Conservation (phyloP, 768 basidiomycete genomes). For the Boletus vermiculosoides region DNA sequence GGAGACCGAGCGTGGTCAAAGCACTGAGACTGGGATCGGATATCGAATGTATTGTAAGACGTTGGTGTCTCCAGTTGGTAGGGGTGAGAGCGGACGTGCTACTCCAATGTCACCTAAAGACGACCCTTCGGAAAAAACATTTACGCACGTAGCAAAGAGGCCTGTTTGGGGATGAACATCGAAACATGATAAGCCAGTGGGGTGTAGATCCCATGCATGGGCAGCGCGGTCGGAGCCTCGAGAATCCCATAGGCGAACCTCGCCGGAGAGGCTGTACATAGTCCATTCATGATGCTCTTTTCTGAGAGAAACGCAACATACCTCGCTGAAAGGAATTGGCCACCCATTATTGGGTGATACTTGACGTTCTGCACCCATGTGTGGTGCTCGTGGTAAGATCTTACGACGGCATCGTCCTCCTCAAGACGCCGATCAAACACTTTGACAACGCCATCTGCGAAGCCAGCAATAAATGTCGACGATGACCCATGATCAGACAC, state of each 20-base stretch:
- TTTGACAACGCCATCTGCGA: slow-evolving; percentile 88
- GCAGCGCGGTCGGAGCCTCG: slow-evolving; percentile 60
- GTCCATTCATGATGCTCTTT: not conserved
- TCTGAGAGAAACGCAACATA: slow-evolving; percentile 34
- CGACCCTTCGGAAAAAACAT: not conserved
- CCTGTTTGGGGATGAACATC: slow-evolving; percentile 82
- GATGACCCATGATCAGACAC: slow-evolving; percentile 73
- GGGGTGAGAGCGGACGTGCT: slow-evolving; percentile 63
- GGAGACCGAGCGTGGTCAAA: slow-evolving; percentile 45
- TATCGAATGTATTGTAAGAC: slow-evolving; percentile 59
- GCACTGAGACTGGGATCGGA: slow-evolving; percentile 28
- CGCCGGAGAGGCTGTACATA: slow-evolving; percentile 71
- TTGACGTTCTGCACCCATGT: slow-evolving; percentile 91
- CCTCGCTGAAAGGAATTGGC: slow-evolving; percentile 86
- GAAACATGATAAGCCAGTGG: slow-evolving; percentile 75
- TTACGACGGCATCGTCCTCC: slow-evolving; percentile 78
- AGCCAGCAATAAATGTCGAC: slow-evolving; percentile 83
- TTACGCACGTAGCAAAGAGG: slow-evolving; percentile 80
- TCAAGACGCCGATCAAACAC: slow-evolving; percentile 90
- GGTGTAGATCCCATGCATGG: slow-evolving; percentile 62
- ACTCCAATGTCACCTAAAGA: slow-evolving; percentile 8
- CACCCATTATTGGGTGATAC: slow-evolving; percentile 68
- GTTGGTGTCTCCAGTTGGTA: slow-evolving; percentile 65
- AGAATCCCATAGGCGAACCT: slow-evolving; percentile 89
- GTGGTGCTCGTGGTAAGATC: slow-evolving; percentile 72